Base-by-base conservation (phyloP, 192 early-diverging fungal genomes). In the Mortierella alpina region DNA sequence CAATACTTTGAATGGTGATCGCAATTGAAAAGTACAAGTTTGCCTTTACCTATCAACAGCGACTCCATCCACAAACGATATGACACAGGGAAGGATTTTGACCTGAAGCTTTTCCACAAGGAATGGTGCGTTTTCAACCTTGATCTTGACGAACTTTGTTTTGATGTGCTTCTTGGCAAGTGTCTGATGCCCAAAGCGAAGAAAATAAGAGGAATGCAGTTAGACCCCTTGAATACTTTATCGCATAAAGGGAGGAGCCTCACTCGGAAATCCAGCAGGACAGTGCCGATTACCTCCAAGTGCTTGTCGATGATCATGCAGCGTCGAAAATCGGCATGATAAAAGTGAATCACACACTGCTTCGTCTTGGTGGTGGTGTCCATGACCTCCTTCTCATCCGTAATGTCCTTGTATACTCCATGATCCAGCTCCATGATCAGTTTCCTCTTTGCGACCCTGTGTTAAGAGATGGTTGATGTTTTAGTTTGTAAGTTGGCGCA, bases 241-340 rank as follows among this genome's bases (percentile, higher is more conserved):
- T 11, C n/a, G 63, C 22, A 70, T 60, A 51, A 55, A 23, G 13
- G 52, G 31, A 18, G 63, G 10, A 39, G 7, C 4, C 18, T 17
- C 1, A 11, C 17, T 64, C 42, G 14, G 9, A 51, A 23, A 77
- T 42, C 2, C 17, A 12, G 17, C n/a, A 41, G 20, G 22, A 7
- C 10, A 48, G 57, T 60, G 31, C 3, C 13, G 54, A 14, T 40
- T 83, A 93, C 88, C 68, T 90, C 87, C 46, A 99, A 74, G 81
- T 99, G 97, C 77, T 85, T 91, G 76, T 99, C 96, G 73, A 99
- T 91, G 49, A 98, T 95, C 72, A 94, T 90, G 78, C 97, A 99
- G 44, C 96, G 88, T 56, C 95, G 88, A 84, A 99, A 99, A 68
- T 98, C 95, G 55, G 93, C 91, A 70, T 99, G 97, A 40, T 84